Evolutionary conservation across 2,329 filamentous ascomycete species (phyloP).

Genomic region (Diplodia mutila): DNA sequence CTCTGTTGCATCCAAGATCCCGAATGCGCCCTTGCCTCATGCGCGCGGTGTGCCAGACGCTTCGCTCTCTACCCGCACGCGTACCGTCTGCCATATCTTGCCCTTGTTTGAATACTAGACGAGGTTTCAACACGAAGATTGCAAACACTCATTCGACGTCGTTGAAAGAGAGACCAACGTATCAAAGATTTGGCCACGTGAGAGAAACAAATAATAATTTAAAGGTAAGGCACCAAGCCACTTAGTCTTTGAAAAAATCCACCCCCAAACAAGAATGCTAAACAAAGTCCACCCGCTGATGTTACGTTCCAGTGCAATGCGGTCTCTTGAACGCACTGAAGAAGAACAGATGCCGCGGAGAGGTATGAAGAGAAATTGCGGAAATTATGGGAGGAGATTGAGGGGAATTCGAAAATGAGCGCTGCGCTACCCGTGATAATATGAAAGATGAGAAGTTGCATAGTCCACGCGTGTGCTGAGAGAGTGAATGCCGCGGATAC

Average conservation of each 20-base stretch:
- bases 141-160: not conserved
- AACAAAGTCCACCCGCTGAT: not conserved
- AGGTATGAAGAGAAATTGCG: not conserved
- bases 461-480: not conserved
- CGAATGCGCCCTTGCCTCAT: conserved; percentile 19
- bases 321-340: conserved; percentile 7
- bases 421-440: not conserved
- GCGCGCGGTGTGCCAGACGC: not conserved
- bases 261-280: conserved; percentile 6
- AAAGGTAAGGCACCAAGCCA: conserved; percentile 1
- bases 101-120: not conserved
- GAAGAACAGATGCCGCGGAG: conserved; percentile 6
- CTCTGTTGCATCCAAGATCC: not conserved
- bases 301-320: not conserved
- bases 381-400: not conserved
- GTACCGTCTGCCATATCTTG: not conserved
- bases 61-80: not conserved
- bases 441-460: not conserved
- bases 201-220: not conserved
- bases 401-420: not conserved
- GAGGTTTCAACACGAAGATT: not conserved
- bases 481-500: not conserved
- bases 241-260: not conserved
- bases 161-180: not conserved
- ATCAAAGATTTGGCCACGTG: not conserved